phyloP scores from a whole-genome alignment of 306 rosid genomes.

The Rosa chinensis region DNA sequence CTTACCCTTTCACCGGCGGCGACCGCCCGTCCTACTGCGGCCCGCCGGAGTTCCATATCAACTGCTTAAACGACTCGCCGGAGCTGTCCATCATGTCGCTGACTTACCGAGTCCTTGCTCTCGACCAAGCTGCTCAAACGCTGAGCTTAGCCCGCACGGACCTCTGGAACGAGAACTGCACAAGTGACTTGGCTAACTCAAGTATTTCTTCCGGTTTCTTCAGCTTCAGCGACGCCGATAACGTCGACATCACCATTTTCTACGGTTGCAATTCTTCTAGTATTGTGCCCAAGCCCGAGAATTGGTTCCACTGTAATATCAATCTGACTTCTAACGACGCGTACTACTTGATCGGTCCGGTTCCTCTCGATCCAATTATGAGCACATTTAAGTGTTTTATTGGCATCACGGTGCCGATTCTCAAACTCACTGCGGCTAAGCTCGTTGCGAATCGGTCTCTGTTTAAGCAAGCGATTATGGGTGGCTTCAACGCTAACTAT shows the following conservation, averaged over 20 bases:
- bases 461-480: slow-evolving; percentile 50
- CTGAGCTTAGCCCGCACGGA: slow-evolving; percentile 47
- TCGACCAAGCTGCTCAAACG: slow-evolving; percentile 19
- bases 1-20: slow-evolving; percentile 60
- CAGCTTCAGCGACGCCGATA: slow-evolving; percentile 25
- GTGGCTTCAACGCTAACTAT: slow-evolving; percentile 54
- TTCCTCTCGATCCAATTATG: slow-evolving; percentile 47
- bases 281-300: neutral
- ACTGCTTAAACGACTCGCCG: slow-evolving; percentile 33
- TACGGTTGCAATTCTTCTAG: slow-evolving; percentile 32
- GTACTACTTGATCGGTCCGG: slow-evolving; percentile 47
- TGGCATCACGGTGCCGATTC: slow-evolving; percentile 40
- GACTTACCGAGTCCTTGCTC: slow-evolving; percentile 42
- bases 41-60: slow-evolving; percentile 40
- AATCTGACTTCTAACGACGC: slow-evolving; percentile 27
- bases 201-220: slow-evolving; percentile 20
- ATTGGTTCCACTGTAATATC: slow-evolving; percentile 36
- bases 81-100: slow-evolving; percentile 33
- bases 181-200: slow-evolving; percentile 25
- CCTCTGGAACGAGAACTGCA: slow-evolving; percentile 64
- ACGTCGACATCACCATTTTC: slow-evolving; percentile 43
- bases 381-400: slow-evolving; percentile 18
- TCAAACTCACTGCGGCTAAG: slow-evolving; percentile 18
- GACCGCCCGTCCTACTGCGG: slow-evolving; percentile 53
- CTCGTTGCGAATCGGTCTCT: slow-evolving; percentile 30